Evolutionary conservation across 495 filamentous ascomycete species (phyloP), one percentile per base, ranked within the genome.

Genomic region (Lepraria neglecta): DNA sequence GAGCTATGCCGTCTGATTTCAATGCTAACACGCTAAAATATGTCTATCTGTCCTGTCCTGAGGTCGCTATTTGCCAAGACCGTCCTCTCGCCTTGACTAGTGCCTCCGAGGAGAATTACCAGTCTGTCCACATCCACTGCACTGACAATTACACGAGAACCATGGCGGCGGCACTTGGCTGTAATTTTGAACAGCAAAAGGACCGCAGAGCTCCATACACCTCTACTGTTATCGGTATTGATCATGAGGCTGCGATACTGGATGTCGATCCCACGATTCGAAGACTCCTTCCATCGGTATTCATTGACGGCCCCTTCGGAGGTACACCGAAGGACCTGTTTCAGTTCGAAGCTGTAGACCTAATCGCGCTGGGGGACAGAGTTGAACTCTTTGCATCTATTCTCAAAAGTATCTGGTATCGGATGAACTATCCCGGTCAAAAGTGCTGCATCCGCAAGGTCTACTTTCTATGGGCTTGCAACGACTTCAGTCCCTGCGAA

Each of bases 401-500:
- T 12, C 59, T 91, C 67, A 91, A 91, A 76, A 88, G 85, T 59
- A 89, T 91, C 72, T 91, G 88, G 87, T 91, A 90, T 71, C 80
- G 87, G n/a, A 87, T 88, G 81, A 89, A 89, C 77, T 89, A 86
- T 72, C 85, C 87, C 14, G 82, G 87, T 71, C 82, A 87, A 73
- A 84, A 84, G 73, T 89, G 85, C 19, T 76, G 84, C 35, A 77
- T 91, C 35, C 77, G 85, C 59, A 91, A 90, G 71, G 86, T 91
- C 38, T 91, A 90, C 75, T 90, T 91, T 75, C 89, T 90, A 78
- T 91, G 88, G 88, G 81, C 90, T 67, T 88, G 88, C 77, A 76
- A 86, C 70, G 87, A 90, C 68, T 88, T 90, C 65, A 86, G 84
- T 28, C 85, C 83, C 4, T 90, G 89, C 65, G 87, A 90, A 74